phyloP scores from a whole-genome alignment of 2,329 filamentous ascomycete species.

The Xylaria multiplex region DNA sequence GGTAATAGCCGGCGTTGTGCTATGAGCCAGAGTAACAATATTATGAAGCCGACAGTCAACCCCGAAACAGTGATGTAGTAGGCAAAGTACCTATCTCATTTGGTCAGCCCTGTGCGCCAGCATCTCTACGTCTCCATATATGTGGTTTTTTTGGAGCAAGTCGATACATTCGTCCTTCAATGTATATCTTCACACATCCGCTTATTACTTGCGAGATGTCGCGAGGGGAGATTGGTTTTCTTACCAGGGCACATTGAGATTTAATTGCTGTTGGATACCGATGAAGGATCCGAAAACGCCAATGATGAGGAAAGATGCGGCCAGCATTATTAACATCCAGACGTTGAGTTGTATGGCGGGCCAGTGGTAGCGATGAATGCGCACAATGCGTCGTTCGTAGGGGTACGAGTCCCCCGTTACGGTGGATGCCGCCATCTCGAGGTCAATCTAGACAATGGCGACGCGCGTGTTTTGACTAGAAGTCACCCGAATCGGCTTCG shows the following conservation, averaged over 20 bases:
- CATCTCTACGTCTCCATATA: not conserved
- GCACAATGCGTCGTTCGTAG: slow-evolving; percentile 56
- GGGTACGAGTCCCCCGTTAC: slow-evolving; percentile 55
- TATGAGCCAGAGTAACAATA: slow-evolving; percentile 71
- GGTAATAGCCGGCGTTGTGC: slow-evolving; percentile 69
- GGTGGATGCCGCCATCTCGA: slow-evolving; percentile 50
- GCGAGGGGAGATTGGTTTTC: slow-evolving; percentile 38
- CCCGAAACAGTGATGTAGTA: slow-evolving; percentile 69
- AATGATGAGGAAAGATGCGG: slow-evolving; percentile 66
- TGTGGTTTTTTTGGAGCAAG: not conserved
- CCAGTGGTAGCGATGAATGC: slow-evolving; percentile 72
- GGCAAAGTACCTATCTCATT: slow-evolving; percentile 68
- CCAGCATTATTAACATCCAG: slow-evolving; percentile 74
- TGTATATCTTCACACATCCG: not conserved
- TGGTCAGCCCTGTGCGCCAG: not conserved
- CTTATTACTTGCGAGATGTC: not conserved
- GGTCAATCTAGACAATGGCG: not conserved
- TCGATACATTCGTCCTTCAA: not conserved
- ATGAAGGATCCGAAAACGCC: slow-evolving; percentile 71
- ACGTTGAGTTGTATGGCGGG: slow-evolving; percentile 73
- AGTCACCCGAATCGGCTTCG: not conserved
- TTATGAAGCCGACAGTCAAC: slow-evolving; percentile 73
- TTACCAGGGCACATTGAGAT: slow-evolving; percentile 69
- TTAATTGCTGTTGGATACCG: slow-evolving; percentile 65
- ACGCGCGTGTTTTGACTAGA: not conserved